phyloP scores from a whole-genome alignment of 805 yeast genomes.

The Clavispora asparagi region DNA sequence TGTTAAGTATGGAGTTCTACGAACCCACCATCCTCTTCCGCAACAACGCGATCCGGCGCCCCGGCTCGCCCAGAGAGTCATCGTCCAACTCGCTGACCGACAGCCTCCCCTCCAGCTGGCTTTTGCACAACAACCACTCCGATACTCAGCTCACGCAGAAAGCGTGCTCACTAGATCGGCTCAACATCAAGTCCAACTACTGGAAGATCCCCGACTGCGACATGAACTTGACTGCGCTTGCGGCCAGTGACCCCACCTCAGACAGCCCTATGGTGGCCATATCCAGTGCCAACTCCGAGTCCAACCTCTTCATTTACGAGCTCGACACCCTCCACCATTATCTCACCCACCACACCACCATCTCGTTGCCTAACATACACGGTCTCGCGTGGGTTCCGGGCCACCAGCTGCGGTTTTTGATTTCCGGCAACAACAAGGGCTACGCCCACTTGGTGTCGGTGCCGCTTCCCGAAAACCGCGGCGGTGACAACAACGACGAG shows the following conservation, averaged over 20 bases:
- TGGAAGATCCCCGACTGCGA: conserved; percentile 42
- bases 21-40: conserved; percentile 40
- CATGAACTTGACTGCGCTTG: conserved; percentile 42
- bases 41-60: conserved; percentile 31
- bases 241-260: conserved; percentile 15
- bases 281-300: conserved; percentile 40
- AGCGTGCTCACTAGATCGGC: conserved; percentile 35
- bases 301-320: conserved; percentile 50
- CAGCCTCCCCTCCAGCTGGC: conserved; percentile 21
- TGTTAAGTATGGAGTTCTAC: conserved; percentile 20
- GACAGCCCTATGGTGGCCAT: conserved; percentile 44
- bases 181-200: conserved; percentile 39
- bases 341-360: conserved; percentile 56
- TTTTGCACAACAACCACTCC: conserved; percentile 21
- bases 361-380: conserved; percentile 51
- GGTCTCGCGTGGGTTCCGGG: conserved; percentile 48
- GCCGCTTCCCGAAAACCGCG: conserved; percentile 40
- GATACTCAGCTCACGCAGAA: conserved; percentile 36
- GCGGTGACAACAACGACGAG: conserved; percentile 25
- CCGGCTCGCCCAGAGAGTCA: conserved; percentile 12
- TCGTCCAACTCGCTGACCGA: conserved; percentile 18
- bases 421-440: conserved; percentile 79
- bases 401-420: conserved; percentile 33
- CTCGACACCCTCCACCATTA: conserved; percentile 34
- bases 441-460: conserved; percentile 65